Evolutionary conservation across 1,139 yeast genomes (phyloP), one percentile per base, ranked within the genome.

Genomic region (Candida smagusa): DNA sequence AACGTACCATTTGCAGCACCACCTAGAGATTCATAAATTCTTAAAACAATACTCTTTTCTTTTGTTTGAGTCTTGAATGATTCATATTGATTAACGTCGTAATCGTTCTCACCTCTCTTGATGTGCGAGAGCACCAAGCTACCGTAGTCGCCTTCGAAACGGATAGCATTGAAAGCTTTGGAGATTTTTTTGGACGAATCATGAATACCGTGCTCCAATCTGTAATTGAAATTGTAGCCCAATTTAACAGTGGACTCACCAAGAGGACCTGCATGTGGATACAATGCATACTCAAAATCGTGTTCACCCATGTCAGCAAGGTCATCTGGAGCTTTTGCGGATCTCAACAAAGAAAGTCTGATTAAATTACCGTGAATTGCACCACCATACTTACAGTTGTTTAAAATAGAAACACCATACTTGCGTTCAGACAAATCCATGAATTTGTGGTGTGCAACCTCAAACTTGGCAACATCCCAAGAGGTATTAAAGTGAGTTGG

Each of bases 391-490:
- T 92, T 92, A 58, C 81, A 75, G 61, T 88, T 83, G 58, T 90
- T 92, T 52, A 92, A 59, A 21, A 92, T 63, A 0, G 95, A 75
- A n/a, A 89, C 95, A 53, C 97, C 97, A 54, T 87, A 89, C 44
- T 77, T 78, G 59, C 68, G 77, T 53, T 88, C 97, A 27, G 95
- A 84, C 53, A 86, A 80, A 57, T 92, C 97, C 56, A 94, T 90
- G 66, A 88, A 92, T 56, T 87, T 86, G 61, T 92, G 97, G 52
- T 85, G 90, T 50, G 96, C 87, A 13, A 89, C 96, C 62, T 92
- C 98, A 61, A 92, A 92, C 61, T 89, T 89, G 43, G 97, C 97
- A 30, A 83, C 84, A 55, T 90, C 98, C 97, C 97, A 90, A 1
- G 88, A 68, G 1, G 97, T 90, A 58, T 92, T 92, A 65, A 72